These are phyloP conservation scores for Leptographium galeiforme DNA, from an alignment of 2,329 filamentous ascomycete genomes.

Conservation along the genomic window DNA sequence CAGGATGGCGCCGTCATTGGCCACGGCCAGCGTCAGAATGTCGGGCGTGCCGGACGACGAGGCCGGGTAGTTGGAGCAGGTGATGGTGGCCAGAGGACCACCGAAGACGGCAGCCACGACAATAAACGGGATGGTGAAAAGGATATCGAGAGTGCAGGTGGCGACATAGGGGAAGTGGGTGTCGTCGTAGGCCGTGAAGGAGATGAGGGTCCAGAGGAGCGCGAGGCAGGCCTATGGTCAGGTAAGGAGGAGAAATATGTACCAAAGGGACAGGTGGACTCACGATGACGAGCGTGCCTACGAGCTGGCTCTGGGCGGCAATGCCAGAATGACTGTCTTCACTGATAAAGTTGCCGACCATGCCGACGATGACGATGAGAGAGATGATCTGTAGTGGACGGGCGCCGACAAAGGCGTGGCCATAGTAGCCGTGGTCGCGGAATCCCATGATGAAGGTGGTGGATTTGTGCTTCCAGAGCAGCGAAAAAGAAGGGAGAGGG, in stretches of 20 bases:
- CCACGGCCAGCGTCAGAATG: conserved; percentile 27
- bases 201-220: conserved; percentile 62
- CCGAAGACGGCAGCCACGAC: conserved; percentile 67
- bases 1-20: conserved; percentile 22
- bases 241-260: conserved; percentile 10
- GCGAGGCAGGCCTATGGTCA: conserved; percentile 56
- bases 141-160: conserved; percentile 49
- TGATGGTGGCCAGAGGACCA: conserved; percentile 64
- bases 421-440: conserved; percentile 24
- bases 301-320: conserved; percentile 55
- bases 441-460: conserved; percentile 13
- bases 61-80: conserved; percentile 44
- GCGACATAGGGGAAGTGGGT: conserved; percentile 72
- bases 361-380: conserved; percentile 65
- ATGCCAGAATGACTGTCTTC: conserved; percentile 56
- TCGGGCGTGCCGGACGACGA: conserved; percentile 20
- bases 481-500: neutral
- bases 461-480: neutral
- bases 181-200: conserved; percentile 18
- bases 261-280: conserved; percentile 22
- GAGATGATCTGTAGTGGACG: conserved; percentile 57
- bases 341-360: conserved; percentile 70
- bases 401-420: conserved; percentile 63
- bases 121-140: conserved; percentile 63
- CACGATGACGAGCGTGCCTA: conserved; percentile 71